A percentile compares a stretch with the other conserved stretches of the same genome.
These are phyloP conservation scores for Trichosporon faecale DNA, from an alignment of 1,284 basidiomycete species.

Conservation along the genomic window DNA sequence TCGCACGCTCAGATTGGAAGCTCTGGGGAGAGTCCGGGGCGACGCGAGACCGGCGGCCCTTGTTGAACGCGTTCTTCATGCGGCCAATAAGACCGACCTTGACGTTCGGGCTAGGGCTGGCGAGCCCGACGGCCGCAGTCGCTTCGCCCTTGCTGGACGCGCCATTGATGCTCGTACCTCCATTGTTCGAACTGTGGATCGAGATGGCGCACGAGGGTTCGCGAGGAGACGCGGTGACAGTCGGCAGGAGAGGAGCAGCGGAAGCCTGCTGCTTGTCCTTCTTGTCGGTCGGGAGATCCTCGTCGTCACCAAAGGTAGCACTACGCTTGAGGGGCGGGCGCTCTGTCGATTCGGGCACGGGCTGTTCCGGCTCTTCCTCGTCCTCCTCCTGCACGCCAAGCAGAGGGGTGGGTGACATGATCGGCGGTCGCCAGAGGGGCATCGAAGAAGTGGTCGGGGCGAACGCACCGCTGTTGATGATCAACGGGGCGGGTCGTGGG, in stretches of 20 bases:
- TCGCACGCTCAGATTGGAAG: slow-evolving; percentile 20
- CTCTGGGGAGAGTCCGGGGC: slow-evolving; percentile 21
- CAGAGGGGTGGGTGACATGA: slow-evolving; percentile 21
- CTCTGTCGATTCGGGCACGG: slow-evolving; percentile 6
- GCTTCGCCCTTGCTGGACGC: not conserved
- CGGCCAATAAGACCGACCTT: slow-evolving; percentile 15
- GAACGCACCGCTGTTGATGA: slow-evolving; percentile 16
- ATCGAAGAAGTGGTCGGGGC: slow-evolving; percentile 12
- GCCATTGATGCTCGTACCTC: not conserved
- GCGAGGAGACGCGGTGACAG: slow-evolving; percentile 18
- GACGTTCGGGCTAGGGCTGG: not conserved
- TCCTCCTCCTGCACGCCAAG: slow-evolving; percentile 25
- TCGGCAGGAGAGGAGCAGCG: slow-evolving; percentile 11
- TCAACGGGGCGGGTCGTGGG: slow-evolving; percentile 18
- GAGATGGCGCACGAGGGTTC: slow-evolving; percentile 8
- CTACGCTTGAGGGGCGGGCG: slow-evolving; percentile 20
- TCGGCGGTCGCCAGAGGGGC: slow-evolving; percentile 20
- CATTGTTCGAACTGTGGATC: slow-evolving; percentile 4
- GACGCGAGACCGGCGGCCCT: not conserved
- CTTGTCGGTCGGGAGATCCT: slow-evolving; percentile 10
- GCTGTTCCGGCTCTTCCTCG: slow-evolving; percentile 18
- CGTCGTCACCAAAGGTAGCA: slow-evolving; percentile 26
- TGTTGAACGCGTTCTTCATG: slow-evolving; percentile 19
- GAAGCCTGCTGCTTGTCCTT: slow-evolving; percentile 10
- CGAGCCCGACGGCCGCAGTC: not conserved